Conservation (phyloP, 177 flowering plant species). For the Vitis hybrid region DNA sequence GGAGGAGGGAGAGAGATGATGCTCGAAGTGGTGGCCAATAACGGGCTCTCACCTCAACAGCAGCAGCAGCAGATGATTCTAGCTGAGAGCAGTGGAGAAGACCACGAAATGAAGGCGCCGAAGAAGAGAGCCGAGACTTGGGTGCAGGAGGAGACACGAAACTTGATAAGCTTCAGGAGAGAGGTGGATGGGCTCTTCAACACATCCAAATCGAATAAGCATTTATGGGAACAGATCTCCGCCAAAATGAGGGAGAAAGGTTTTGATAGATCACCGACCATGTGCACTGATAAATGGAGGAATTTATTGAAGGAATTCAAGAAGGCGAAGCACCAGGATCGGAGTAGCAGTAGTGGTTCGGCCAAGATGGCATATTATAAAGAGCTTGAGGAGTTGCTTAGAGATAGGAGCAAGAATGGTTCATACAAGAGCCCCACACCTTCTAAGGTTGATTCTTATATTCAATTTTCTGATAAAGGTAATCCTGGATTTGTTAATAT, state of each 20-base stretch:
- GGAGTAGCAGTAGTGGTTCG: slow-evolving; percentile 44
- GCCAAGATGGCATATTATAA: slow-evolving; percentile 83
- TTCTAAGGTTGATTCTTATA: slow-evolving; percentile 62
- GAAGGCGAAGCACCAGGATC: slow-evolving; percentile 61
- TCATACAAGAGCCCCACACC: slow-evolving; percentile 44
- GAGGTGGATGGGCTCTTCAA: slow-evolving; percentile 83
- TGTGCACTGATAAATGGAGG: slow-evolving; percentile 48
- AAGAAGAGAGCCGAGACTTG: slow-evolving; percentile 68
- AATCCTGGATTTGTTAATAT: neutral
- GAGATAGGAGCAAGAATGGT: slow-evolving; percentile 56
- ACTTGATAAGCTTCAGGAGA: slow-evolving; percentile 58
- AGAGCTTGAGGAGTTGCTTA: slow-evolving; percentile 81
- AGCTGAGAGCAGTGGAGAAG: slow-evolving; percentile 41
- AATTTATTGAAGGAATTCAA: slow-evolving; percentile 80
- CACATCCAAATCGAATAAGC: slow-evolving; percentile 93
- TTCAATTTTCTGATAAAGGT: slow-evolving; percentile 90
- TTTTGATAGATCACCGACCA: slow-evolving; percentile 81
- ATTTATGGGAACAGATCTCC: slow-evolving; percentile 95
- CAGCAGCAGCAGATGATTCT: slow-evolving; percentile 32
- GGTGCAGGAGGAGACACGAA: slow-evolving; percentile 86
- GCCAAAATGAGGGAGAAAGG: slow-evolving; percentile 89
- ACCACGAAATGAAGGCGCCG: slow-evolving; percentile 36
- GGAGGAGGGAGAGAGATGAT: slow-evolving; percentile 27
- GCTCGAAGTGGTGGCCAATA: slow-evolving; percentile 32
- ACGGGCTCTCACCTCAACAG: slow-evolving; percentile 12